A percentile compares a stretch with the other conserved stretches of the same genome.
These are phyloP conservation scores for Penicillium alfredii DNA, from an alignment of 495 filamentous ascomycete species.

Conservation along the genomic window DNA sequence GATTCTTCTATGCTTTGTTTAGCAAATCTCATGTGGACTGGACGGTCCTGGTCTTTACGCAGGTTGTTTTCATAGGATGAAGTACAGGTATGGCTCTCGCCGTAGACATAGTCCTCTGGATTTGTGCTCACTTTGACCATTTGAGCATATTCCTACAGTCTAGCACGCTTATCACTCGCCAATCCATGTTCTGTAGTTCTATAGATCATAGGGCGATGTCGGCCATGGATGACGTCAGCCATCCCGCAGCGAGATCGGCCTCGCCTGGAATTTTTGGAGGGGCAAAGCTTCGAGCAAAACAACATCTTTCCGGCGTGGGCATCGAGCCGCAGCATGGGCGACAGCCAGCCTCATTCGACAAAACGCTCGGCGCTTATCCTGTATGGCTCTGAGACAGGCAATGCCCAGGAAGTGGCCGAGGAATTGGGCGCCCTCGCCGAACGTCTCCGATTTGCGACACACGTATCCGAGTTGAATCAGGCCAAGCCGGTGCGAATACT, in stretches of 20 bases:
- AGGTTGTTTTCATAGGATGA: too few species aligned
- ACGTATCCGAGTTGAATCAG: slow-evolving; percentile 68
- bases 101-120: too few species aligned
- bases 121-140: too few species aligned
- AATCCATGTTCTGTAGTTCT: too few species aligned
- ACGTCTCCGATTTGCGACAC: slow-evolving; percentile 69
- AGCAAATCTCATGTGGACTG: slow-evolving; percentile 5
- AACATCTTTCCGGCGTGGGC: slow-evolving; percentile 1
- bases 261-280: slow-evolving; percentile 12
- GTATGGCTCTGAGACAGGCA: slow-evolving; percentile 94
- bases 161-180: too few species aligned
- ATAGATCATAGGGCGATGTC: slow-evolving; percentile 8
- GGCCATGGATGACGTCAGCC: slow-evolving; percentile 25
- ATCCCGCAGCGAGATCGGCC: slow-evolving; percentile 13
- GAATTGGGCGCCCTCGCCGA: slow-evolving; percentile 69
- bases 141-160: not conserved
- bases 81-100: too few species aligned
- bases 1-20: slow-evolving; percentile 10
- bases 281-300: not conserved
- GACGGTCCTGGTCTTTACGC: too few species aligned
- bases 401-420: slow-evolving; percentile 79
- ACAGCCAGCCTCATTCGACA: slow-evolving; percentile 7
- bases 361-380: slow-evolving; percentile 65
- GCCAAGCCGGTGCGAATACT: slow-evolving; percentile 60
- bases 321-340: slow-evolving; percentile 18